Evolutionary conservation across 306 rosid species (phyloP).

Genomic region (Betula pendula): DNA sequence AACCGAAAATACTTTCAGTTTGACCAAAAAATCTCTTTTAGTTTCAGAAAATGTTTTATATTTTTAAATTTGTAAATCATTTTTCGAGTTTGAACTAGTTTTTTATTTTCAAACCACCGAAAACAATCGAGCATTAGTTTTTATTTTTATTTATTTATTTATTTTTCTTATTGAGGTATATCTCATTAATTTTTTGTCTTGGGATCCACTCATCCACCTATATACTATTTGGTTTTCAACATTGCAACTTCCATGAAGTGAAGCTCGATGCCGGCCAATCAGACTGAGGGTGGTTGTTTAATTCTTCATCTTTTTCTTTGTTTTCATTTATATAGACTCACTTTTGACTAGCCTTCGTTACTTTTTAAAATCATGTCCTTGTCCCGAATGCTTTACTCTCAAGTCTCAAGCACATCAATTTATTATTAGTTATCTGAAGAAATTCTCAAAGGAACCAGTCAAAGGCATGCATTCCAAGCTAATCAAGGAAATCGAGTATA

Average conservation of each 20-base stretch:
- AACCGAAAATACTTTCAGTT: too few relatives aligned
- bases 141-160: too few relatives aligned
- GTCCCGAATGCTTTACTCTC: conserved; percentile 16
- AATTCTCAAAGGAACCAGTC: conserved; percentile 20
- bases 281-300: not conserved
- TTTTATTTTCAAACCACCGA: too few relatives aligned
- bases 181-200: too few relatives aligned
- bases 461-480: conserved; percentile 22
- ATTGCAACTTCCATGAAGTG: not conserved
- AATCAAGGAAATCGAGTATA: conserved; percentile 17
- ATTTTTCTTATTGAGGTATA: too few relatives aligned
- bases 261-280: not conserved
- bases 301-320: not conserved
- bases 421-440: not conserved
- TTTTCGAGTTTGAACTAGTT: too few relatives aligned
- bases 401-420: conserved; percentile 4
- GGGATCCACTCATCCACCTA: too few relatives aligned
- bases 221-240: not conserved
- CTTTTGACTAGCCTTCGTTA: conserved; percentile 22
- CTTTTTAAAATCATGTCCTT: conserved; percentile 1
- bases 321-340: not conserved
- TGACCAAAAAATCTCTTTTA: too few relatives aligned
- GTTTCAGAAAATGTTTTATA: too few relatives aligned
- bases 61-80: too few relatives aligned
- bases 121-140: too few relatives aligned